Conservation (phyloP, 768 basidiomycete species). For the Lactarius hengduanensis region DNA sequence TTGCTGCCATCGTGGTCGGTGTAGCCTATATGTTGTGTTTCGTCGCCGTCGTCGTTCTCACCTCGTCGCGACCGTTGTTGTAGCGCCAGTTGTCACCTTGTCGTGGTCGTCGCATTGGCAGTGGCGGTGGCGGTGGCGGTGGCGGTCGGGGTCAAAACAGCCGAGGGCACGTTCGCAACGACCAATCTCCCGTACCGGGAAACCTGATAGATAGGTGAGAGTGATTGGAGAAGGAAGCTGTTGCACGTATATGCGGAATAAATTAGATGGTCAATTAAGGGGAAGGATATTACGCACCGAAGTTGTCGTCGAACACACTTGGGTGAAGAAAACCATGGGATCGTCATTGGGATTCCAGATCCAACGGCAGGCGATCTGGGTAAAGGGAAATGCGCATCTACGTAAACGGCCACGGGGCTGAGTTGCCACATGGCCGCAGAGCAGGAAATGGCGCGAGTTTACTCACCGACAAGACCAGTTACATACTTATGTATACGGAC, state of each 20-base stretch:
- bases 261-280: constrained; percentile 31
- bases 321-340: constrained; percentile 51
- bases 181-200: constrained; percentile 81
- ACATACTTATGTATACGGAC: constrained; percentile 64
- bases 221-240: constrained; percentile 57
- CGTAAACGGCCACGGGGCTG: constrained; percentile 2
- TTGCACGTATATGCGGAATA: constrained; percentile 35
- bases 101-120: too few relatives aligned
- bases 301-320: constrained; percentile 31
- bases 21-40: too few relatives aligned
- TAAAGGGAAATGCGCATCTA: constrained; percentile 10
- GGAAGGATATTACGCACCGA: constrained; percentile 29
- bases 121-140: too few relatives aligned
- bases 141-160: too few relatives aligned
- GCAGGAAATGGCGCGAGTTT: constrained; percentile 9
- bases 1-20: too few relatives aligned
- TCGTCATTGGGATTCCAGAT: constrained; percentile 81
- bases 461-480: constrained; percentile 67
- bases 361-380: constrained; percentile 74
- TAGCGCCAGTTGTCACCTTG: too few relatives aligned
- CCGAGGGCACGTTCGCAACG: constrained; percentile 87
- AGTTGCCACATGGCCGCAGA: constrained; percentile 12
- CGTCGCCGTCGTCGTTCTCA: too few relatives aligned
- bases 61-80: too few relatives aligned
- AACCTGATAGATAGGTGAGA: constrained; percentile 53